These are phyloP conservation scores for Prunus mira DNA, from an alignment of 306 rosid genomes.

Conservation along the genomic window DNA sequence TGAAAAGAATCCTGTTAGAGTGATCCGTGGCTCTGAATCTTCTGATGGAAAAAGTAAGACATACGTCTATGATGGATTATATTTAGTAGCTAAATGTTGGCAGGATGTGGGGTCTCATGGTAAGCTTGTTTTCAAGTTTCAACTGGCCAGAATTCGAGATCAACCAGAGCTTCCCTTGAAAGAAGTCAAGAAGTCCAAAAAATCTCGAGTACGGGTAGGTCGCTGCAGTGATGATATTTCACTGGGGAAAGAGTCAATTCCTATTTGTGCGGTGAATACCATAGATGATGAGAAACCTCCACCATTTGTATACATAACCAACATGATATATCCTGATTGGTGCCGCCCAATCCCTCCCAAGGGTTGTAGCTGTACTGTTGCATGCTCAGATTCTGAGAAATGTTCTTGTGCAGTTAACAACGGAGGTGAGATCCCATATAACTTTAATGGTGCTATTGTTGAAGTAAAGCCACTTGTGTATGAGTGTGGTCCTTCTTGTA, in stretches of 20 bases:
- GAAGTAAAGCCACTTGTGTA: conserved; percentile 79
- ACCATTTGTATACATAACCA: conserved; percentile 63
- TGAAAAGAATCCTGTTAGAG: conserved; percentile 74
- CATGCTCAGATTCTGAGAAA: conserved; percentile 69
- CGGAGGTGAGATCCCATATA: conserved; percentile 85
- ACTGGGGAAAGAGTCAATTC: conserved; percentile 64
- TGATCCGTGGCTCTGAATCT: conserved; percentile 79
- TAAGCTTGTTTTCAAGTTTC: conserved; percentile 74
- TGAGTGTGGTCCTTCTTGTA: conserved; percentile 85
- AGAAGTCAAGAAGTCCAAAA: conserved; percentile 71
- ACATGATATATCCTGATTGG: conserved; percentile 71
- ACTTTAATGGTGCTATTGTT: conserved; percentile 76
- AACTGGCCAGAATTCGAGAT: conserved; percentile 56
- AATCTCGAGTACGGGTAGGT: conserved; percentile 63
- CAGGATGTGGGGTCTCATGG: conserved; percentile 79
- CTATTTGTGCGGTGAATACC: conserved; percentile 79
- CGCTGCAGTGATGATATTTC: conserved; percentile 75
- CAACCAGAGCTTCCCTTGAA: conserved; percentile 93
- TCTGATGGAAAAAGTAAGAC: conserved; percentile 54
- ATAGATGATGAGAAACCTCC: conserved; percentile 80
- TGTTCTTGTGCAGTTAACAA: conserved; percentile 74
- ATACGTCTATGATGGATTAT: conserved; percentile 81
- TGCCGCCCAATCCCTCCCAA: conserved; percentile 41
- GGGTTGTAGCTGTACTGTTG: conserved; percentile 67
- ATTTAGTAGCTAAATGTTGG: conserved; percentile 68